Base-by-base conservation (phyloP, 371 early-diverging fungal species). In the Mortierella sp. region DNA sequence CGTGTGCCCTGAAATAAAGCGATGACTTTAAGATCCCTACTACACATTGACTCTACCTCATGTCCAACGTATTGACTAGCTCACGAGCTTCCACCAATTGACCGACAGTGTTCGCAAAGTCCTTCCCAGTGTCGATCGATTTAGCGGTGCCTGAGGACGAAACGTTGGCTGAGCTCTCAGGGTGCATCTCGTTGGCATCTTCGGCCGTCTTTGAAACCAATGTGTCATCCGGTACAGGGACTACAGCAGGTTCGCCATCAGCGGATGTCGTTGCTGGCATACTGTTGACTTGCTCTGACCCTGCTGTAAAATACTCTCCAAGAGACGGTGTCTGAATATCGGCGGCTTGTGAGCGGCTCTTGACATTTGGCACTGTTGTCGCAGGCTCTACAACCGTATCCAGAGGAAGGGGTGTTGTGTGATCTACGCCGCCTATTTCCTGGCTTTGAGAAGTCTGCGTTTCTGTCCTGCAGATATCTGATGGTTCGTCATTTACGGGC, bases 71-170 rank as follows among this genome's bases (percentile, higher is more conserved):
- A 17, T 43, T 37, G 9, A 67, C 51, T 14, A 60, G 39, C 28
- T 15, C 50, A 9, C 68, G 68, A 17, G 60, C 53, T 44, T 60
- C 60, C 6, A 60, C 60, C 44, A 67, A 54, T 1, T 34, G 55
- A 19, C 24, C 41, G 9, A 67, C 51, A 4, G 56, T 23, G 6
- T 37, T 28, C 24, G 34, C 24, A 49, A 67, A 67, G 5, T 49
- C 60, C 3, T 50, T 44, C 14, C 56, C 44, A 12, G 44, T 60
- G 19, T 47, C 46, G 30, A 60, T 55, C 4, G 51, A 26, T 12
- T 2, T 17, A 8, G 24, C 8, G 26, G 24, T 28, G 17, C 7
- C 28, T 27, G 41, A 42, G 12, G 44, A 7, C 14, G 43, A 6
- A 37, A 15, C 14, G n/a, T 2, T 17, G 39, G 8, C 19, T n/a